Base-by-base conservation (phyloP, 345 rosid species). In the Trapa incisa region DNA sequence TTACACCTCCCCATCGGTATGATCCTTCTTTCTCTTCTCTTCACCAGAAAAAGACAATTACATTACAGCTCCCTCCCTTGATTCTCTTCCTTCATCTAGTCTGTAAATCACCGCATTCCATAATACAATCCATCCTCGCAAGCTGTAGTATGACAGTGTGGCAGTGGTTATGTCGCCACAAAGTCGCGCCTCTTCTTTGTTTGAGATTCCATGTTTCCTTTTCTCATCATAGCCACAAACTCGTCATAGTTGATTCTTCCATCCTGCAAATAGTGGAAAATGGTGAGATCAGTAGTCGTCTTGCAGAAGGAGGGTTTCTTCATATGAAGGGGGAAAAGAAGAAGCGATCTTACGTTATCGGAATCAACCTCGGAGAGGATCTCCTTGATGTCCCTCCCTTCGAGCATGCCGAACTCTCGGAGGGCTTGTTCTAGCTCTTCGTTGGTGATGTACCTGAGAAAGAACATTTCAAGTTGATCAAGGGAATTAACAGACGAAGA, bases 221-320 rank as follows among this genome's bases (percentile, higher is more conserved):
- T 94, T 77, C 83, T 83, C 99, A 94, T 94, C 97, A 94, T 94
- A 1, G 96, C 95, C 71, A 87, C 97, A 53, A 94, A 94, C 70
- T 94, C 99, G 35, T 91, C 96, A 33, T 94, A 94, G 80, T 91
- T 89, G 72, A 94, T 89, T 67, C 88, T 74, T 2, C 97, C 97
- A 77, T 91, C 99, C 95, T 94, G 80, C 7, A 66, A 74, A 69
- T 35, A 16, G 56, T 22, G 29, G 29, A 22, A 22, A 22, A 22
- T 0, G 29, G 29, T 22, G 29, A 22, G 29, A 22, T 22, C 29
- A 22, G 29, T 22, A 22, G 29, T 22, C 29, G 29, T 39, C 43
- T n/a, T 48, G 53, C 45, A 37, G 38, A 37, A 33, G 15, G 32
- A 37, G 11, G 15, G 32, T 7, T 11, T 58, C 63, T 32, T 8